These are phyloP conservation scores for Hanseniaspora meyeri DNA, from an alignment of 805 yeast species.

Conservation along the genomic window DNA sequence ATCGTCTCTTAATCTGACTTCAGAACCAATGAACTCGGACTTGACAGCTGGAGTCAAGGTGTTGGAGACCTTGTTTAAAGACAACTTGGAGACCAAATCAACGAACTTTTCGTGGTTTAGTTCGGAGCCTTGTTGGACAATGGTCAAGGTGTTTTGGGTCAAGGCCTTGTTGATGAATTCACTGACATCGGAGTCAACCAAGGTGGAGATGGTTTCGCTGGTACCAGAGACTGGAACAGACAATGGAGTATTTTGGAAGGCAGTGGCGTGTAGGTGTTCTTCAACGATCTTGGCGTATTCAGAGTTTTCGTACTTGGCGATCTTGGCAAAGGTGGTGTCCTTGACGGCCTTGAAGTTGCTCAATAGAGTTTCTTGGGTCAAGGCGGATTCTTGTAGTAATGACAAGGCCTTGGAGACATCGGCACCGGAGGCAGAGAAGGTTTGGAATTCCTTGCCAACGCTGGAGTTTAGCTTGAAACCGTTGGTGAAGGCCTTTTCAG, in stretches of 20 bases:
- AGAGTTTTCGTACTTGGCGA: slow-evolving; percentile 43
- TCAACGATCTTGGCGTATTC: slow-evolving; percentile 45
- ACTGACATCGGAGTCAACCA: slow-evolving; percentile 47
- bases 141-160: slow-evolving; percentile 51
- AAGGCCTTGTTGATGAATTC: slow-evolving; percentile 45
- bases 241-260: slow-evolving; percentile 75
- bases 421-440: slow-evolving; percentile 41
- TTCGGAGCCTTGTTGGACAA: slow-evolving; percentile 48
- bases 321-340: slow-evolving; percentile 30
- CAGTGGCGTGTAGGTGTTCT: slow-evolving; percentile 70
- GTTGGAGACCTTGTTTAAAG: slow-evolving; percentile 34
- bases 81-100: slow-evolving; percentile 45
- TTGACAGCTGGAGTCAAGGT: slow-evolving; percentile 41
- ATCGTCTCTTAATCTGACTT: slow-evolving; percentile 79
- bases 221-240: slow-evolving; percentile 71
- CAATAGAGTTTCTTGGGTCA: slow-evolving; percentile 36
- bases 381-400: slow-evolving; percentile 33
- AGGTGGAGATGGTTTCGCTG: slow-evolving; percentile 44
- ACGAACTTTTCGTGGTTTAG: slow-evolving; percentile 57
- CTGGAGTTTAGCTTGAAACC: slow-evolving; percentile 49
- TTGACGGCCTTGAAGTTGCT: slow-evolving; percentile 1
- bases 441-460: slow-evolving; percentile 52
- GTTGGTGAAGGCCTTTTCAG: slow-evolving; percentile 26
- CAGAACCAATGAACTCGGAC: slow-evolving; percentile 71
- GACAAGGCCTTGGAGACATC: slow-evolving; percentile 36